Conservation (phyloP, 805 yeast genomes). For the Cyberlindnera petersonii region DNA sequence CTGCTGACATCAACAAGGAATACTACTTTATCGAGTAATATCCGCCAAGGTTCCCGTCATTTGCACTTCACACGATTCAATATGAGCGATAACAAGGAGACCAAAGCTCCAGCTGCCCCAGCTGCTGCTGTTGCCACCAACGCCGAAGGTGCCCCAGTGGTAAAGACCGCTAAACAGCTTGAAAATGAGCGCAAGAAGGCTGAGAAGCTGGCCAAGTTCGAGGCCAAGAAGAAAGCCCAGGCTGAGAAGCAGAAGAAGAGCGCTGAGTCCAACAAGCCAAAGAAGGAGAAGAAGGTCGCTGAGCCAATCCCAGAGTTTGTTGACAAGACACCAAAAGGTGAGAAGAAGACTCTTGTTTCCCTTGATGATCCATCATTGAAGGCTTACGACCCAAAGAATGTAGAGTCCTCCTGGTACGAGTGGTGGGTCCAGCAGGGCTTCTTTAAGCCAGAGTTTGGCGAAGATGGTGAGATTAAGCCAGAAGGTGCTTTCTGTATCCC, state of each 20-base stretch:
- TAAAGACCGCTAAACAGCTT: conserved; percentile 72
- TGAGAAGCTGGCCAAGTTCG: conserved; percentile 80
- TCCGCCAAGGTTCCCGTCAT: conserved; percentile 4
- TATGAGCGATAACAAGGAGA: conserved; percentile 15
- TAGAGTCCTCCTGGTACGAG: conserved; percentile 94
- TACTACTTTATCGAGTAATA: neutral
- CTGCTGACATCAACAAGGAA: conserved; percentile 8
- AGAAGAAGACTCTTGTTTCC: conserved; percentile 81
- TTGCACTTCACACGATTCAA: conserved; percentile 4
- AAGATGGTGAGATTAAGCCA: conserved; percentile 70
- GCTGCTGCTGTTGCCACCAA: conserved; percentile 3
- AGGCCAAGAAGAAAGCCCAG: conserved; percentile 74
- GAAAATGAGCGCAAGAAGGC: conserved; percentile 88
- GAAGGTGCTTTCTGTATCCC: conserved; percentile 88
- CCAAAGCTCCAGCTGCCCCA: conserved; percentile 15
- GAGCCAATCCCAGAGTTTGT: conserved; percentile 81
- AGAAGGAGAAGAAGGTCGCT: conserved; percentile 63
- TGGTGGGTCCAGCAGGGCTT: conserved; percentile 94
- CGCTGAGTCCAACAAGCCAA: conserved; percentile 46
- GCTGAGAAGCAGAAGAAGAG: conserved; percentile 36
- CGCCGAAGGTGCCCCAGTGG: conserved; percentile 36
- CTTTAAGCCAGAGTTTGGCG: conserved; percentile 81
- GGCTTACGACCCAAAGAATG: conserved; percentile 88
- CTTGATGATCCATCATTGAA: conserved; percentile 91
- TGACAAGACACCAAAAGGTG: conserved; percentile 83